Conservation (phyloP, 441 rosid genomes). For the Biscutella laevigata region DNA sequence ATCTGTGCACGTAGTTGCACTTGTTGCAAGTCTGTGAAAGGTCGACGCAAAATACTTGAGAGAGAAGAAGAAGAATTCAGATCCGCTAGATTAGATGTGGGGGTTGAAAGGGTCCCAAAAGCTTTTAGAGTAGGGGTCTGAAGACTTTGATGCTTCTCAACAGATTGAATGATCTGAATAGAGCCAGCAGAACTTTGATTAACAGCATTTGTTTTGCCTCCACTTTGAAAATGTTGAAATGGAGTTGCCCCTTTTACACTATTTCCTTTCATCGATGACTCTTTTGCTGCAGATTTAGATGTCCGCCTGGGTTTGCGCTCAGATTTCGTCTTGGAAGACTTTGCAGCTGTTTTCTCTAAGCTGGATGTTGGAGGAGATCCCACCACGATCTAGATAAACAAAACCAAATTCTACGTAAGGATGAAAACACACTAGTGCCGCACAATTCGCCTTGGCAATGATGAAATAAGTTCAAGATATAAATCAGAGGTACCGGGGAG, state of each 20-base stretch:
- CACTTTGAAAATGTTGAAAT: conserved; percentile 39
- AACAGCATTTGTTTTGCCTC: conserved; percentile 36
- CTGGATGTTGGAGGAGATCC: conserved; percentile 49
- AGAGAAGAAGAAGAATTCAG: conserved; percentile 47
- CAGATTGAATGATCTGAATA: conserved; percentile 45
- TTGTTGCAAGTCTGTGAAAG: conserved; percentile 96
- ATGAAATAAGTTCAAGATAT: neutral
- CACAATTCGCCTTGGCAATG: conserved; percentile 14
- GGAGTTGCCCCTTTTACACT: conserved; percentile 37
- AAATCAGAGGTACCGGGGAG: conserved; percentile 33
- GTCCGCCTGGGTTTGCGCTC: conserved; percentile 75
- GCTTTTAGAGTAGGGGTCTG: conserved; percentile 40
- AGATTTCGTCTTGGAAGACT: conserved; percentile 47
- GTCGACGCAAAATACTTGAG: conserved; percentile 61
- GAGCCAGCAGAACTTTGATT: conserved; percentile 37
- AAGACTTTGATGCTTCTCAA: conserved; percentile 48
- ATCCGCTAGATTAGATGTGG: conserved; percentile 57
- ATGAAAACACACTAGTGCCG: neutral
- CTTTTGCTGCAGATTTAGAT: conserved; percentile 55
- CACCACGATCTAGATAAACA: conserved; percentile 44
- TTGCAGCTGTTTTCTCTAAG: conserved; percentile 34
- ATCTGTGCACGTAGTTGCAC: conserved; percentile 98
- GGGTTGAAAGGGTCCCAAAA: conserved; percentile 42
- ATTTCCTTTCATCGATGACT: conserved; percentile 49
- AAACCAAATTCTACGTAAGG: conserved; percentile 18